Evolutionary conservation across 225 moss, liverwort and hornwort species (phyloP).

Genomic region (Sphagnum tenellum): DNA sequence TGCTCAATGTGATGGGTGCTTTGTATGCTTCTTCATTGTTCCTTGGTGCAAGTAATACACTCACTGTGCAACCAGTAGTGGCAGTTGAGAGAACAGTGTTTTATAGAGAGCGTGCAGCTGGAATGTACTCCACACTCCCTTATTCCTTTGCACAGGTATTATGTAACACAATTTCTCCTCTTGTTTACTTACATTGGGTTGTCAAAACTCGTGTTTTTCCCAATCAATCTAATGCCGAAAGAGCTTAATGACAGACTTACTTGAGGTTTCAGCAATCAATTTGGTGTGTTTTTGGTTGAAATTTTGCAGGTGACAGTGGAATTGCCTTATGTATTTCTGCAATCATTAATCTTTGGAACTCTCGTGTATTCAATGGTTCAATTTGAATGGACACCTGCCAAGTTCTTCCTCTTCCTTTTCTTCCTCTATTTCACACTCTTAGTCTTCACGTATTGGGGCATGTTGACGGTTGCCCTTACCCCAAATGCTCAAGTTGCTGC

Average conservation of each 20-base stretch:
- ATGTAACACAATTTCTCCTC: not conserved
- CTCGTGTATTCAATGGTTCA: constrained; percentile 63
- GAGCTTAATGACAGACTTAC: too few relatives aligned
- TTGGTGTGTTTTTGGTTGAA: too few relatives aligned
- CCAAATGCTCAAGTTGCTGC: constrained; percentile 71
- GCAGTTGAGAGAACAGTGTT: constrained; percentile 73
- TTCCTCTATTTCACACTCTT: constrained; percentile 71
- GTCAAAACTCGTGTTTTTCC: too few relatives aligned
- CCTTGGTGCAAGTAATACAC: constrained; percentile 79
- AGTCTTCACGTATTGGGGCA: constrained; percentile 85
- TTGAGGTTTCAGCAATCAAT: too few relatives aligned
- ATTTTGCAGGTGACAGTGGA: constrained; percentile 57
- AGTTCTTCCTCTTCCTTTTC: constrained; percentile 54
- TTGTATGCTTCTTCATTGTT: constrained; percentile 67
- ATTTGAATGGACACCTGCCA: constrained; percentile 53
- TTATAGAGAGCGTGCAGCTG: constrained; percentile 80
- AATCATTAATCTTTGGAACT: constrained; percentile 35
- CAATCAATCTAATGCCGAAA: too few relatives aligned
- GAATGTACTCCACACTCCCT: constrained; percentile 83
- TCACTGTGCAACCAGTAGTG: constrained; percentile 77
- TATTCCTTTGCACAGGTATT: constrained; percentile 82
- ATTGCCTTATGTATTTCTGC: constrained; percentile 67
- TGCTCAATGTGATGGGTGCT: constrained; percentile 76
- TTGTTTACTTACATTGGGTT: too few relatives aligned
- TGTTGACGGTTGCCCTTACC: constrained; percentile 73